phyloP scores from a whole-genome alignment of 352 stramenopile genomes.

The Peronospora destructor region DNA sequence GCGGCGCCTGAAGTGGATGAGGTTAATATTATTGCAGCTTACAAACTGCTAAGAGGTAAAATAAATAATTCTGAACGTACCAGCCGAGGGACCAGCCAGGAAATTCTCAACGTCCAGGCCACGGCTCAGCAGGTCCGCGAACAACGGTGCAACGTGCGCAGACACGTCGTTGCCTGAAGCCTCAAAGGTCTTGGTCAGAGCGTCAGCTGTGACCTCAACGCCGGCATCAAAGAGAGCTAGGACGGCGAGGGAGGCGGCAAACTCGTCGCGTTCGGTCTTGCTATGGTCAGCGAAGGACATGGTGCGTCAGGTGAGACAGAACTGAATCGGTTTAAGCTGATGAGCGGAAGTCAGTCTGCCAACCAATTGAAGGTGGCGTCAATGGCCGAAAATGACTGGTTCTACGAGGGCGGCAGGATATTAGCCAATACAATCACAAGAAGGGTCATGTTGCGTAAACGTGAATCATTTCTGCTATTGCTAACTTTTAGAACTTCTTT shows the following conservation, averaged over 20 bases:
- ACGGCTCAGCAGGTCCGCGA: conserved; percentile 72
- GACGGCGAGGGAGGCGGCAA: conserved; percentile 77
- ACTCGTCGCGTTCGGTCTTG: conserved; percentile 79
- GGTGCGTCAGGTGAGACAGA: conserved; percentile 55
- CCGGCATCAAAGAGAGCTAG: conserved; percentile 72
- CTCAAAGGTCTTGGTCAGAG: conserved; percentile 61
- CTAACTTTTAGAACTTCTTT: too few relatives aligned
- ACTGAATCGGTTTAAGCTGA: conserved; percentile 87
- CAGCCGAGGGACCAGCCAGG: conserved; percentile 80
- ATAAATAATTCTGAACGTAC: conserved; percentile 25
- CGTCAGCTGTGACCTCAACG: conserved; percentile 74
- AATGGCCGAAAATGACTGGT: conserved; percentile 65
- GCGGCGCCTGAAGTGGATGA: conserved; percentile 35
- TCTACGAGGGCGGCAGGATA: conserved; percentile 13
- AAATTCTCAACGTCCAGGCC: conserved; percentile 85
- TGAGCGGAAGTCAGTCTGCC: conserved; percentile 68
- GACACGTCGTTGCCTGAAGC: conserved; percentile 76
- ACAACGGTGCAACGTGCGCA: conserved; percentile 75
- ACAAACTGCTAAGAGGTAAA: background rate
- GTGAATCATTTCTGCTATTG: conserved; percentile 1
- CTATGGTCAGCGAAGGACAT: conserved; percentile 83
- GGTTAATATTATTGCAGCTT: conserved; percentile 2
- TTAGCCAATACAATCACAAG: conserved; percentile 10
- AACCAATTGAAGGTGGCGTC: conserved; percentile 12
- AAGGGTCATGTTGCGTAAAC: background rate